Evolutionary conservation across 768 basidiomycete species (phyloP), one percentile per base, ranked within the genome.

Genomic region (Lentinula guzmanii): DNA sequence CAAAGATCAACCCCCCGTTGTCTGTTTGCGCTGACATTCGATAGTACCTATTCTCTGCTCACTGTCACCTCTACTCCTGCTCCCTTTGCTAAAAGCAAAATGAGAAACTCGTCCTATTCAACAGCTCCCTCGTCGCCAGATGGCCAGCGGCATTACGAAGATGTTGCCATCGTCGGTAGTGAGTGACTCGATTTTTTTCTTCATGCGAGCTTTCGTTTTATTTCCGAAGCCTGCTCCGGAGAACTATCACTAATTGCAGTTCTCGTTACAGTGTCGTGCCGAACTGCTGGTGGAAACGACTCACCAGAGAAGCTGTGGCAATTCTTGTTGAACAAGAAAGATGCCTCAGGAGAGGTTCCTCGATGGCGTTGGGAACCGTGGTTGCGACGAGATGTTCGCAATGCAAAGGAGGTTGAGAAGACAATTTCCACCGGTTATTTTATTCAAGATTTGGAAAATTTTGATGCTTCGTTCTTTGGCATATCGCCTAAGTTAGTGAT

Each of bases 381-480:
- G 53, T 54, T 54, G 53, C 53, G 53, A 54, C 53, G 53, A 54
- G 53, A 54, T 54, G 37, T 39, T 11, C 37, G 53, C 37, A 54
- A 54, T 54, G 53, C 35, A 18, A 54, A 54, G 21, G 53, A 35
- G 18, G 34, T 54, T 21, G 37, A 54, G 21, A 54, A 54, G 16
- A 54, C 53, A 10, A 35, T 54, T n/a, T 54, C 53, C 6, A 54
- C 18, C 4, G 53, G 53, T 13, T 54, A 54, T 24, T 54, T 54
- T n/a, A 54, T 54, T 4, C 34, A 35, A 24, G 53, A 54, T 24
- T 18, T 54, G 21, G 53, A 41, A n/a, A 54, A 54, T 21, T 54
- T 54, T 41, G 53, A 54, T 35, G 53, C 53, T 39, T 35, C 37
- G n/a, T 54, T 54, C n/a, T 54, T 54, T 41, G 53, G 53, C 4